These are phyloP conservation scores for Hyaloscypha variabilis DNA, from an alignment of 495 filamentous ascomycete genomes.

Conservation along the genomic window DNA sequence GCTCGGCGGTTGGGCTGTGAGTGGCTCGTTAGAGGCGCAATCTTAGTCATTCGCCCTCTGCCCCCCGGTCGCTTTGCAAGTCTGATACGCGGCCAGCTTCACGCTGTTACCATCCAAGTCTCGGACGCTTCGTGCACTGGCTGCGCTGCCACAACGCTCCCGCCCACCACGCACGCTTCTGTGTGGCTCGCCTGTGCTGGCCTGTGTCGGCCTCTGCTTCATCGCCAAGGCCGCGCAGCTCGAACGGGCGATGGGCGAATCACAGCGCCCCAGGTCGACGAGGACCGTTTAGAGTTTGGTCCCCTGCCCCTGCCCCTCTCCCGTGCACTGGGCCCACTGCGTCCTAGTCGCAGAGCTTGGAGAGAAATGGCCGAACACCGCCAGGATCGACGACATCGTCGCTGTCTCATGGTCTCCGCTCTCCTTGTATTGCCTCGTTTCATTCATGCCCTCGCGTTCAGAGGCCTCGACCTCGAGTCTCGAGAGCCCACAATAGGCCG, in stretches of 20 bases:
- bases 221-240: conserved; percentile 20
- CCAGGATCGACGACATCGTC: conserved; percentile 16
- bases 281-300: conserved; percentile 1
- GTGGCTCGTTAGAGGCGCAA: not conserved
- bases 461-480: conserved; percentile 3
- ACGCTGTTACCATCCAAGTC: not conserved
- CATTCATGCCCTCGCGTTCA: conserved; percentile 23
- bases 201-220: too few relatives aligned
- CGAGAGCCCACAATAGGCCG: too few relatives aligned
- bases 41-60: not conserved
- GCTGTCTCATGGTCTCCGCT: conserved; percentile 21
- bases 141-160: not conserved
- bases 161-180: not conserved
- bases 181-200: not conserved
- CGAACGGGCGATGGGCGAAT: not conserved
- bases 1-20: not conserved
- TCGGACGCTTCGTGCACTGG: not conserved
- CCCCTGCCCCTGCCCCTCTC: not conserved
- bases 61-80: not conserved
- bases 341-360: conserved; percentile 9
- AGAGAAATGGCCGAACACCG: not conserved
- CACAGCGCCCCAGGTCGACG: not conserved
- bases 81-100: conserved; percentile 13
- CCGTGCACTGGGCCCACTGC: not conserved
- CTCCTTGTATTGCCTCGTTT: conserved; percentile 15